Conservation (phyloP, 2,329 filamentous ascomycete species). For the Microsporum ferrugineum region DNA sequence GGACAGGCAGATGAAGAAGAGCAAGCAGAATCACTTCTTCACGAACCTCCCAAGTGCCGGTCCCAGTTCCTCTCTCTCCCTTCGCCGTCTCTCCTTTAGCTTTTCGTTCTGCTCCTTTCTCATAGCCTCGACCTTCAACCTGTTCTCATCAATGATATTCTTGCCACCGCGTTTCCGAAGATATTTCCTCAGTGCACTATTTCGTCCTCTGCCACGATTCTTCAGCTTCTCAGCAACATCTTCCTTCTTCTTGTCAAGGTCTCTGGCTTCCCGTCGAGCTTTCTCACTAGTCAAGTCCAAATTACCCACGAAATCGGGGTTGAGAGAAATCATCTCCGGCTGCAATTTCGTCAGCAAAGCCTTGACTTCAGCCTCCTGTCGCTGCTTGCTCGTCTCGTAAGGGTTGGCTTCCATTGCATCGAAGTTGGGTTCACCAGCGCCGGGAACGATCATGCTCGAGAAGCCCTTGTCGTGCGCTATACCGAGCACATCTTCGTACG, state of each 20-base stretch:
- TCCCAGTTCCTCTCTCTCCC: constrained; percentile 64
- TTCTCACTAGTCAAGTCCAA: constrained; percentile 71
- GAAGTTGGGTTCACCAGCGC: constrained; percentile 93
- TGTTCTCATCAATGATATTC: constrained; percentile 95
- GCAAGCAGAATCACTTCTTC: not conserved
- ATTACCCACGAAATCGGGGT: constrained; percentile 83
- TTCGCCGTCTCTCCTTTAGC: constrained; percentile 54
- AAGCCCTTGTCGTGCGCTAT: constrained; percentile 77
- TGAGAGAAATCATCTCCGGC: constrained; percentile 91
- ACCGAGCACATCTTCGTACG: constrained; percentile 85
- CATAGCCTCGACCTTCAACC: constrained; percentile 72
- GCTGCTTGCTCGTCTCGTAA: constrained; percentile 84
- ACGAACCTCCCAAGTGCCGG: constrained; percentile 80
- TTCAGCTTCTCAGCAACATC: constrained; percentile 49
- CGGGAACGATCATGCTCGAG: constrained; percentile 78
- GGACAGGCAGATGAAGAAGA: not conserved
- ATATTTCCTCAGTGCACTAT: constrained; percentile 76
- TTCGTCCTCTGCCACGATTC: constrained; percentile 79
- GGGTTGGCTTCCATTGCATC: constrained; percentile 90
- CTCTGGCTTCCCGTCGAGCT: constrained; percentile 63
- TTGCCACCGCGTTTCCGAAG: constrained; percentile 81
- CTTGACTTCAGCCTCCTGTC: constrained; percentile 86
- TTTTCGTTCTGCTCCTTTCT: constrained; percentile 57
- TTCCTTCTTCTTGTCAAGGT: constrained; percentile 60
- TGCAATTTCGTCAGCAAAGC: constrained; percentile 84